phyloP scores from a whole-genome alignment of 1,284 basidiomycete genomes.

The Cystobasidium sp. region DNA sequence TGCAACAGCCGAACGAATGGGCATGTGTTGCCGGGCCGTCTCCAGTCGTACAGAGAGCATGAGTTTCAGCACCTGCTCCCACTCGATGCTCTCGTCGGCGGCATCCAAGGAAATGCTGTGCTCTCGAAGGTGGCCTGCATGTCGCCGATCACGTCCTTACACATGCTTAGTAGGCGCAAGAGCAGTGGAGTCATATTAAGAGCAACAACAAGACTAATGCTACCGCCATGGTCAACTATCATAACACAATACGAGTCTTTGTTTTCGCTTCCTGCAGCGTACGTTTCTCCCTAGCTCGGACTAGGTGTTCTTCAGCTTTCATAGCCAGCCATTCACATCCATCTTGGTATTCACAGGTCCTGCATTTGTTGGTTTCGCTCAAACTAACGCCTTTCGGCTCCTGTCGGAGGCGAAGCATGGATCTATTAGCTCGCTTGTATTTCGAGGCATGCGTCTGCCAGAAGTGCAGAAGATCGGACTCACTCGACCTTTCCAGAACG shows the following conservation, averaged over 20 bases:
- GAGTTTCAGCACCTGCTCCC: no score
- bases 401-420: background rate
- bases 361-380: slow-evolving; percentile 33
- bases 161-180: no score
- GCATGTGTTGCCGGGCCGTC: no score
- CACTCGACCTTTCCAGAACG: slow-evolving; percentile 47
- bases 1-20: no score
- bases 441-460: slow-evolving; percentile 16
- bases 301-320: slow-evolving; percentile 45
- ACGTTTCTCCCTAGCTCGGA: slow-evolving; percentile 9
- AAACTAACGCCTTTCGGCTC: slow-evolving; percentile 20
- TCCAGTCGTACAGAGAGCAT: no score
- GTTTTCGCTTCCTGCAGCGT: background rate
- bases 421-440: slow-evolving; percentile 27
- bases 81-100: no score
- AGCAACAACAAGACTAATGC: no score
- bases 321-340: slow-evolving; percentile 50
- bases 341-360: slow-evolving; percentile 51
- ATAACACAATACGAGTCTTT: background rate
- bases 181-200: no score
- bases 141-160: no score
- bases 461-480: background rate
- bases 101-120: no score
- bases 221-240: background rate
- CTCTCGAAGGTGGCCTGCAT: no score